Base-by-base conservation (phyloP, 116 monocot species). In the Trichopus zeylanicus region DNA sequence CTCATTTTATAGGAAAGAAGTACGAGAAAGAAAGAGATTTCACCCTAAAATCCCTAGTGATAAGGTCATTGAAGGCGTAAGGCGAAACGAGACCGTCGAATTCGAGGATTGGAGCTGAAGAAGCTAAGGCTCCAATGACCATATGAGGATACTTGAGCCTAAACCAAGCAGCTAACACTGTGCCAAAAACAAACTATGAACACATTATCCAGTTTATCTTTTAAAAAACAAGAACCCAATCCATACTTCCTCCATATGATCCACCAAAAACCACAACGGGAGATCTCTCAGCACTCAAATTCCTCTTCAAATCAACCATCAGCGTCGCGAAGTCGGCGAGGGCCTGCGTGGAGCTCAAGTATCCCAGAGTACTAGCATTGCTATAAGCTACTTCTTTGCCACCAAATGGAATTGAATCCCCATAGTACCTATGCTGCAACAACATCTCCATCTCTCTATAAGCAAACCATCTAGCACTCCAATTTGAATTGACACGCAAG, bases 31-130 rank as follows among this genome's bases (percentile, higher is more conserved):
- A 61, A 56, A 64, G 18, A 48, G 7, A 83, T n/a, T n/a, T n/a
- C n/a, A n/a, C 85, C 80, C 32, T 80, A 47, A 63, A 85, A 34
- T 85, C 67, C 0, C 61, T 73, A 5, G 74, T 61, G 57, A 77
- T 22, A 28, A 65, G 60, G 48, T 70, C 34, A 51, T 62, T 51
- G 65, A 80, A 85, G 55, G 56, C 16, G 53, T 73, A 70, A 11
- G 73, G 77, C 9, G 61, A 53, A 30, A 26, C 28, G 15, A 67
- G 16, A 53, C 21, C 64, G 20, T 68, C 64, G n/a, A 62, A 64
- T 11, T 55, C 46, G 12, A 72, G 64, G 18, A 78, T 51, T 13
- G 78, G 72, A 48, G 78, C 29, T n/a, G 78, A 78, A 4, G 78
- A 78, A 48, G 73, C 64, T 22, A 78, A 30, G 20, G 64, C 78